These are phyloP conservation scores for Claviceps sorghi DNA, from an alignment of 2,329 filamentous ascomycete species.

Conservation along the genomic window DNA sequence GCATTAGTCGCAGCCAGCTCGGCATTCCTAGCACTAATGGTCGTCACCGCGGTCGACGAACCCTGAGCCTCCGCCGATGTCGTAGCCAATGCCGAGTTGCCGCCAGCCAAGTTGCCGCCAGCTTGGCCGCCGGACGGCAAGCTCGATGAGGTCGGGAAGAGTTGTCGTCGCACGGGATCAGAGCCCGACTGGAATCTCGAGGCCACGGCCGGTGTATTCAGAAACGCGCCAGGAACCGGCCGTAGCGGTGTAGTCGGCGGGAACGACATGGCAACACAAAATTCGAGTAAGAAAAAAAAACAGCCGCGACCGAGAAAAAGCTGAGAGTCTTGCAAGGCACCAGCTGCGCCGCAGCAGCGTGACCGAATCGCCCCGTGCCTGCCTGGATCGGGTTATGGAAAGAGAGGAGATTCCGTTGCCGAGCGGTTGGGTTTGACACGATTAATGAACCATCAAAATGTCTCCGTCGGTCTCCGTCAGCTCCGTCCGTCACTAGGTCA, in stretches of 20 bases:
- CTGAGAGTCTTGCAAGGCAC: background rate
- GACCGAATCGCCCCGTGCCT: background rate
- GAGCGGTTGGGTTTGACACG: slow-evolving; percentile 3
- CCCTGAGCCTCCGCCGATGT: background rate
- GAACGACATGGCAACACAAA: slow-evolving; percentile 35
- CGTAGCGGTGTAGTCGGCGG: slow-evolving; percentile 51
- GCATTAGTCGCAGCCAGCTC: slow-evolving; percentile 18
- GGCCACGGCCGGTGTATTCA: slow-evolving; percentile 55
- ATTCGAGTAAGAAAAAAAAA: slow-evolving; percentile 3
- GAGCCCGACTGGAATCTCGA: slow-evolving; percentile 29
- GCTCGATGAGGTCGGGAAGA: slow-evolving; percentile 27
- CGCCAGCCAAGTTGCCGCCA: slow-evolving; percentile 8
- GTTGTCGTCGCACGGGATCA: slow-evolving; percentile 36
- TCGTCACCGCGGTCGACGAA: slow-evolving; percentile 9
- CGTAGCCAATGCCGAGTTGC: background rate
- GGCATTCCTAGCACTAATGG: slow-evolving; percentile 13
- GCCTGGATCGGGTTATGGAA: background rate
- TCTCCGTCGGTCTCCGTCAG: background rate
- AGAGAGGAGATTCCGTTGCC: background rate
- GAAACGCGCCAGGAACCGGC: slow-evolving; percentile 59
- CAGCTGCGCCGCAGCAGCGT: background rate
- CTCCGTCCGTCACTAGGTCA: background rate
- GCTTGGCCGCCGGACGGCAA: slow-evolving; percentile 7
- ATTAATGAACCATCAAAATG: slow-evolving; percentile 4
- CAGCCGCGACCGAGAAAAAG: background rate